Conservation (phyloP, 1,284 basidiomycete genomes). For the Takashimella koratensis region DNA sequence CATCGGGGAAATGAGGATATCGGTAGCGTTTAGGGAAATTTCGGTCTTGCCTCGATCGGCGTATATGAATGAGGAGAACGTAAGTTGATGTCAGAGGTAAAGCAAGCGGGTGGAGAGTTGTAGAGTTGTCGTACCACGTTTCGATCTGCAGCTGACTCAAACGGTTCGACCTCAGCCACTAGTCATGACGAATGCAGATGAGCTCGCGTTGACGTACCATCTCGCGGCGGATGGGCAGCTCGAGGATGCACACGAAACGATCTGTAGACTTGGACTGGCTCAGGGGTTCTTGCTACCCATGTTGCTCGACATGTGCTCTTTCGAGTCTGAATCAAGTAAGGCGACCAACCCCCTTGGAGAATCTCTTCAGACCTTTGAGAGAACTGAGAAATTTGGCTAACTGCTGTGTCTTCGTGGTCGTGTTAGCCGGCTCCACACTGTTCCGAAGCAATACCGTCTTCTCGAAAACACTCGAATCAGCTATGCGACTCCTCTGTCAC, state of each 20-base stretch:
- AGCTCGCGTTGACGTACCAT: conserved; percentile 4
- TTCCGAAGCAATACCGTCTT: conserved; percentile 33
- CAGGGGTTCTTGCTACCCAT: conserved; percentile 16
- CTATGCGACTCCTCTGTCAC: conserved; percentile 27
- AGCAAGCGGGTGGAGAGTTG: too few species aligned
- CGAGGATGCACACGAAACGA: conserved; percentile 7
- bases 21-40: conserved; percentile 21
- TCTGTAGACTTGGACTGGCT: conserved; percentile 17
- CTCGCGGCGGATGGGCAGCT: conserved; percentile 11
- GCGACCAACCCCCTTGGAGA: not conserved
- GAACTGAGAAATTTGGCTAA: not conserved
- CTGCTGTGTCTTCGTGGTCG: too few species aligned
- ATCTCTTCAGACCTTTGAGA: not conserved
- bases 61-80: conserved; percentile 5
- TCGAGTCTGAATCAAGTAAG: conserved; percentile 16
- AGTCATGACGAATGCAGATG: not conserved
- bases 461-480: conserved; percentile 27
- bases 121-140: too few species aligned
- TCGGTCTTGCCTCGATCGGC: conserved; percentile 11
- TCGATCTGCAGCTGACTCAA: too few species aligned
- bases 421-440: conserved; percentile 24
- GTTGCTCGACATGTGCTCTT: conserved; percentile 15
- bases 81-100: too few species aligned
- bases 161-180: too few species aligned
- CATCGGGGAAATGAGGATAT: conserved; percentile 33